These are phyloP conservation scores for Stentor coeruleus DNA, from an alignment of 73 alveolate genomes.

Conservation along the genomic window DNA sequence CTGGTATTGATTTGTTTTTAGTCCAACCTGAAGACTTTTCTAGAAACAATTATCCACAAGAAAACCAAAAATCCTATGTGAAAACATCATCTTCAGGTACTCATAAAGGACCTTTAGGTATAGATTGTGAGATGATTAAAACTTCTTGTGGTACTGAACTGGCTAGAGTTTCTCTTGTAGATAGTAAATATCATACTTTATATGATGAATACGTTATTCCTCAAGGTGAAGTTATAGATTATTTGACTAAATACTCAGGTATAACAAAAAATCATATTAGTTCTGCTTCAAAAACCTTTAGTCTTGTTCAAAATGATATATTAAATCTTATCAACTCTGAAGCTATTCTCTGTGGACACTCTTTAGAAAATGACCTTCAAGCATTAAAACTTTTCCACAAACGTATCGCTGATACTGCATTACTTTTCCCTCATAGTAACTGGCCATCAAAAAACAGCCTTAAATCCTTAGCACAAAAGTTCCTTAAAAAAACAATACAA, in stretches of 20 bases:
- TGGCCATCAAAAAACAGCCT: conserved; percentile 33
- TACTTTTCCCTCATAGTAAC: conserved; percentile 31
- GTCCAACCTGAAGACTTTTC: background rate
- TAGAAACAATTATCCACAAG: background rate
- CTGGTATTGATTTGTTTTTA: background rate
- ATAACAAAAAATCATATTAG: conserved; percentile 52
- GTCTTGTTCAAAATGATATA: conserved; percentile 42
- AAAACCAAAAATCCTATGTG: background rate
- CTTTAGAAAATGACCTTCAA: conserved; percentile 46
- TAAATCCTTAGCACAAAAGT: conserved; percentile 34
- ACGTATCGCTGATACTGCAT: conserved; percentile 43
- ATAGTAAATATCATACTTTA: conserved; percentile 59
- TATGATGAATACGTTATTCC: conserved; percentile 63
- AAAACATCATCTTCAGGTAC: background rate
- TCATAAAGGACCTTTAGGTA: conserved; percentile 36
- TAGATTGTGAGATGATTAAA: conserved; percentile 87
- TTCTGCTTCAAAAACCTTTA: conserved; percentile 43
- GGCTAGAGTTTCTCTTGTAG: conserved; percentile 70
- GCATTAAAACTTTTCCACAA: conserved; percentile 39
- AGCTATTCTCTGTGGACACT: conserved; percentile 44
- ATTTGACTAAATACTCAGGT: conserved; percentile 72
- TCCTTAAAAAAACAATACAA: conserved; percentile 33
- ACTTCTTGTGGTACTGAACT: conserved; percentile 44
- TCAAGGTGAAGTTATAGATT: conserved; percentile 54
- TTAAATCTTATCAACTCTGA: conserved; percentile 26